phyloP scores from a whole-genome alignment of 768 basidiomycete species.

The Pleurotus giganteus region DNA sequence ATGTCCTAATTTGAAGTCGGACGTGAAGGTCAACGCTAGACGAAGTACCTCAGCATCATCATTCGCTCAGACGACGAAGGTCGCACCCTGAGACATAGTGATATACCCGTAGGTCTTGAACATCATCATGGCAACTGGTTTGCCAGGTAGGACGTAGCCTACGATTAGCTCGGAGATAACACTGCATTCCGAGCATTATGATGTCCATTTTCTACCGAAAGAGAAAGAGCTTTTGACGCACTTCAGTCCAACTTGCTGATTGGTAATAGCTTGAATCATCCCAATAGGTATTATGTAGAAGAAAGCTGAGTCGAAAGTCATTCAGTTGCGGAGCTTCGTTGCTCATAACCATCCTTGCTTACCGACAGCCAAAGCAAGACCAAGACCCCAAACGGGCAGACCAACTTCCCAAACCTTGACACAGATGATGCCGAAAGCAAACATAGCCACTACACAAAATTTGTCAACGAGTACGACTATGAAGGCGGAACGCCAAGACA shows the following conservation, averaged over 20 bases:
- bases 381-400: slow-evolving; percentile 37
- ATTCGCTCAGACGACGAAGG: not conserved
- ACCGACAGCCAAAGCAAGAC: slow-evolving; percentile 66
- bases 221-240: slow-evolving; percentile 49
- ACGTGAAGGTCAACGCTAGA: slow-evolving; percentile 61
- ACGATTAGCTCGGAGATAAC: slow-evolving; percentile 82
- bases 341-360: slow-evolving; percentile 16
- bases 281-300: slow-evolving; percentile 76
- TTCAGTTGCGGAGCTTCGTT: not conserved
- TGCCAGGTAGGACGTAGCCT: slow-evolving; percentile 76
- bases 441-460: slow-evolving; percentile 48
- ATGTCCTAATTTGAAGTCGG: slow-evolving; percentile 80
- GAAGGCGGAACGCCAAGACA: slow-evolving; percentile 16
- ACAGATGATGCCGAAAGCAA: slow-evolving; percentile 61
- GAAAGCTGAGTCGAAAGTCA: slow-evolving; percentile 29
- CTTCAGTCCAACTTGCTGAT: slow-evolving; percentile 34
- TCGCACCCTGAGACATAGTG: slow-evolving; percentile 51
- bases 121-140: slow-evolving; percentile 80
- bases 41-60: not conserved
- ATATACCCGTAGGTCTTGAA: slow-evolving; percentile 85
- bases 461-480: slow-evolving; percentile 16
- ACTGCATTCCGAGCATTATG: slow-evolving; percentile 21
- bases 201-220: slow-evolving; percentile 53
- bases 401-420: slow-evolving; percentile 73
- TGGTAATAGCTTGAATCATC: slow-evolving; percentile 74